These are phyloP conservation scores for Colletotrichum graminicola DNA, from an alignment of 2,329 filamentous ascomycete species.

Conservation along the genomic window DNA sequence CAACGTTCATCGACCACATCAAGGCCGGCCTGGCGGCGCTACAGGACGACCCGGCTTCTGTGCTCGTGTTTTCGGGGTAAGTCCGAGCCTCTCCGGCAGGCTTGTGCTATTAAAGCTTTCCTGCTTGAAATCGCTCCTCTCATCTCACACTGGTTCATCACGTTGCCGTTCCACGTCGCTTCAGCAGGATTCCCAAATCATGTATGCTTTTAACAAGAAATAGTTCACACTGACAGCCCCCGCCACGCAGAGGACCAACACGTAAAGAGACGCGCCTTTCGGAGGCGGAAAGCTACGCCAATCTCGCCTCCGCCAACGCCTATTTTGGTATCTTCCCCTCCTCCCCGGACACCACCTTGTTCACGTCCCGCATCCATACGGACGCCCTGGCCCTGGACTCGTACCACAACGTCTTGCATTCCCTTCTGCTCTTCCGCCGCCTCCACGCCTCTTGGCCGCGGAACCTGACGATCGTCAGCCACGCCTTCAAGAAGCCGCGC, in stretches of 20 bases:
- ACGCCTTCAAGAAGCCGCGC: slow-evolving; percentile 75
- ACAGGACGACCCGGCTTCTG: slow-evolving; percentile 56
- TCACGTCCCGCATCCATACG: slow-evolving; percentile 60
- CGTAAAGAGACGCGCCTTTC: slow-evolving; percentile 66
- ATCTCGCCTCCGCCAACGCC: slow-evolving; percentile 60
- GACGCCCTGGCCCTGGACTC: slow-evolving; percentile 86
- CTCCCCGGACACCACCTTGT: slow-evolving; percentile 2
- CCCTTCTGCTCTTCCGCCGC: slow-evolving; percentile 69
- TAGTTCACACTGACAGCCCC: background rate
- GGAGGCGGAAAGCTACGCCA: slow-evolving; percentile 74
- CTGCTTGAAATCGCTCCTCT: background rate
- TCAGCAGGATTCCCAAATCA: background rate
- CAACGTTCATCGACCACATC: slow-evolving; percentile 83
- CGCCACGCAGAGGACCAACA: slow-evolving; percentile 70
- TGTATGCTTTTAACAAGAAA: background rate
- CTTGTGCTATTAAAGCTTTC: no score
- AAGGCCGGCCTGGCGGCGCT: slow-evolving; percentile 71
- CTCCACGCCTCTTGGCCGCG: slow-evolving; percentile 67
- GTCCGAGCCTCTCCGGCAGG: slow-evolving; percentile 27
- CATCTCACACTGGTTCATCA: background rate
- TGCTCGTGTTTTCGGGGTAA: slow-evolving; percentile 81
- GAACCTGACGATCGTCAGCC: slow-evolving; percentile 73
- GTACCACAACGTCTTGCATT: slow-evolving; percentile 86
- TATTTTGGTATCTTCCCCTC: slow-evolving; percentile 58
- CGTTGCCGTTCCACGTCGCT: background rate